phyloP scores from a whole-genome alignment of 2,329 filamentous ascomycete genomes.

The Talaromyces verruculosus region DNA sequence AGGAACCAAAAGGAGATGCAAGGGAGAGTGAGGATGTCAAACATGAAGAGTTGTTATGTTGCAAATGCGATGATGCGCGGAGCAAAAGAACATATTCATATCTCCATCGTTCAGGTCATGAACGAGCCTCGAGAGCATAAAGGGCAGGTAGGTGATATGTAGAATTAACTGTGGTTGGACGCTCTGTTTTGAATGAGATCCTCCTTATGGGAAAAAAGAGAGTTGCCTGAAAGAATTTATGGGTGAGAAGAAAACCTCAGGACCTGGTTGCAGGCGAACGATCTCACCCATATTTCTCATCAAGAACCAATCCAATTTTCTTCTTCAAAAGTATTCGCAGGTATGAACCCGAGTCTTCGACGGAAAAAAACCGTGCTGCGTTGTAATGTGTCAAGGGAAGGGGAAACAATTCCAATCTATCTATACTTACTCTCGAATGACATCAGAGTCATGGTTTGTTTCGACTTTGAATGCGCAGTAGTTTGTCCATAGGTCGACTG shows the following conservation, averaged over 20 bases:
- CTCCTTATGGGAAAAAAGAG: constrained; percentile 46
- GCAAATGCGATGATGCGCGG: constrained; percentile 36
- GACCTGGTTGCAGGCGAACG: constrained; percentile 56
- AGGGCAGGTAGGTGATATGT: constrained; percentile 30
- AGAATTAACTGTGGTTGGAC: constrained; percentile 28
- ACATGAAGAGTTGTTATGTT: constrained; percentile 43
- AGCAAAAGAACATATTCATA: constrained; percentile 36
- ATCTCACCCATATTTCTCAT: constrained; percentile 61
- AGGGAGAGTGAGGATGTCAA: constrained; percentile 50
- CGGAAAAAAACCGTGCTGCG: constrained; percentile 37
- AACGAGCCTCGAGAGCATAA: constrained; percentile 27
- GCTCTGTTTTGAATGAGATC: constrained; percentile 30
- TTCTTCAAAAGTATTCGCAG: constrained; percentile 31
- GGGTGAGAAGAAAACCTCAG: constrained; percentile 53
- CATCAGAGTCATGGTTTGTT: constrained; percentile 88
- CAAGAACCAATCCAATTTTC: constrained; percentile 28
- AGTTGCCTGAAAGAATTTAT: constrained; percentile 45
- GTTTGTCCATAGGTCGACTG: constrained; percentile 94
- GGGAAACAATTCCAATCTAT: constrained; percentile 54
- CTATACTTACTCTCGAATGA: constrained; percentile 99
- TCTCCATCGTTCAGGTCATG: constrained; percentile 38
- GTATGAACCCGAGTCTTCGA: constrained; percentile 34
- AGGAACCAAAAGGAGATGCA: constrained; percentile 26
- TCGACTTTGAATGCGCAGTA: constrained; percentile 98
- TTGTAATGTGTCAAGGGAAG: constrained; percentile 56